Conservation (phyloP, 345 rosid genomes). For the Eucalyptus pauciflora region DNA sequence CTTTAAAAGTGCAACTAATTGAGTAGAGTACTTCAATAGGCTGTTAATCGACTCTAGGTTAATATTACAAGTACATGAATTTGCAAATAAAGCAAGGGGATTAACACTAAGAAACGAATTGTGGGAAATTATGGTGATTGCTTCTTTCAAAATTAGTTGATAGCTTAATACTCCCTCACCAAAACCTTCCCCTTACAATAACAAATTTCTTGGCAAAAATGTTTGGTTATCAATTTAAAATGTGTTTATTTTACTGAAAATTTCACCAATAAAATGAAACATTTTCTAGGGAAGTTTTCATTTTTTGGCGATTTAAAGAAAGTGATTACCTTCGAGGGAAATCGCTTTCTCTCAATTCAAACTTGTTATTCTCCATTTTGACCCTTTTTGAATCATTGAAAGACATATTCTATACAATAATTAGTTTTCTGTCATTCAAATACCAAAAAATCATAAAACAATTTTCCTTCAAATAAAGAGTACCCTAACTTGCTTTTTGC, state of each 20-base stretch:
- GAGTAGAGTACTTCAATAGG: not conserved
- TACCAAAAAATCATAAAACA: not conserved
- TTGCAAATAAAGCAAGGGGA: not conserved
- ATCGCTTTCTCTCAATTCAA: not conserved
- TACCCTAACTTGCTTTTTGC: not conserved
- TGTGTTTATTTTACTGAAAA: not conserved
- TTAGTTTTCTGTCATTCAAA: not conserved
- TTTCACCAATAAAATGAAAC: not conserved
- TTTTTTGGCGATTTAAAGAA: not conserved
- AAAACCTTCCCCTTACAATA: not conserved
- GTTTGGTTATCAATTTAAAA: not conserved
- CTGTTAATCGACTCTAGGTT: not conserved
- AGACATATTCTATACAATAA: accelerated
- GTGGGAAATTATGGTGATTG: not conserved
- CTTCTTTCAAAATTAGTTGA: not conserved
- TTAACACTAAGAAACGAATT: not conserved
- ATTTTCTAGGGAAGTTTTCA: accelerated
- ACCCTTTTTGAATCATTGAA: not conserved
- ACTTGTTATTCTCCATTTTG: accelerated
- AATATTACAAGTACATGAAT: not conserved
- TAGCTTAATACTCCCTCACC: not conserved
- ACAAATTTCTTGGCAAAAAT: not conserved
- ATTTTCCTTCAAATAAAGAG: no score
- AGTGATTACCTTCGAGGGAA: not conserved
- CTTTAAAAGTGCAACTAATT: not conserved